Base-by-base conservation (phyloP, 192 early-diverging fungal genomes). In the Coemansia sp. region DNA sequence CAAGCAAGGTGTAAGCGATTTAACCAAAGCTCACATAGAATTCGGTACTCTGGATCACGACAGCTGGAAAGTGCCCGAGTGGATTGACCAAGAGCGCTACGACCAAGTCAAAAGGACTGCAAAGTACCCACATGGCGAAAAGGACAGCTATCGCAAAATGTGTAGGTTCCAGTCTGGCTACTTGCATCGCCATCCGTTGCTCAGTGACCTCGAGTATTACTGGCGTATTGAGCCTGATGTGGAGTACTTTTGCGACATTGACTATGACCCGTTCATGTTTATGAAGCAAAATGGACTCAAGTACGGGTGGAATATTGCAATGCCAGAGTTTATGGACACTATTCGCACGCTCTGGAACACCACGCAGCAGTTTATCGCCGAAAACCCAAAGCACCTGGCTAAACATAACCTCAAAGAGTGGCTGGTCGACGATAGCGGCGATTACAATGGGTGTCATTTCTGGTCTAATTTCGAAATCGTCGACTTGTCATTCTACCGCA, bases 381-480 rank as follows among this genome's bases (percentile, higher is more conserved):
- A 66, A 23, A 60, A 73, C 52, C 78, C 78, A 3, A 63, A 75
- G 1, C 32, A 62, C n/a, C 28, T 85, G 10, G 64, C 72, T 11
- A 32, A 46, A 37, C 30, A 68, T n/a, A 82, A 73, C 62, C 59
- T 74, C 30, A 61, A 64, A 9, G 57, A 67, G 50, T 85, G 78
- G 76, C 60, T 85, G 26, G 37, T 67, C 19, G 52, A 62, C 30
- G 64, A 70, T 39, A 44, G 53, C 52, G 82, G 77, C 53, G 42
- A 43, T 17, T 91, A 91, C 63, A 89, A 89, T 59, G 71, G 81
- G 8, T 93, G 89, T 71, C 90, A 93, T 63, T 91, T 89, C 61
- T 94, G 94, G 93, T 89, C 88, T 46, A 96, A 96, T 63, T 96
- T 96, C 84, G 94, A 96, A 75, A 95, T 96, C 64, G 92, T 84